These are phyloP conservation scores for Ogataea saltuana DNA, from an alignment of 805 yeast genomes.

Conservation along the genomic window DNA sequence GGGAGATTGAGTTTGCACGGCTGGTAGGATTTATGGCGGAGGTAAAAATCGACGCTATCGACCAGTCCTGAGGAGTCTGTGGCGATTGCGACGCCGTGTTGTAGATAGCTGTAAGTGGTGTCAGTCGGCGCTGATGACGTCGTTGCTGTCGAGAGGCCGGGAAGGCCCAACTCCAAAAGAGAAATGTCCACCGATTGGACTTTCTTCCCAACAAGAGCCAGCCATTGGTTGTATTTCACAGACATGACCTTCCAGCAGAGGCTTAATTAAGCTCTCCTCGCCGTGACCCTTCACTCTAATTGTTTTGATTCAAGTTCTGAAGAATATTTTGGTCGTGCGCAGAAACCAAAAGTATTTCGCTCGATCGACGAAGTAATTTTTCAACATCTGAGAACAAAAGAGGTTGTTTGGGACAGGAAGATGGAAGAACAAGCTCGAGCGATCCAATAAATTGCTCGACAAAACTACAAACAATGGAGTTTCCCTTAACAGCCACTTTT, in stretches of 20 bases:
- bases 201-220: too few relatives aligned
- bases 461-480: conserved; percentile 36
- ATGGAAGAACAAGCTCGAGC: too few relatives aligned
- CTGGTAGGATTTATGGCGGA: conserved; percentile 24
- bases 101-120: conserved; percentile 24
- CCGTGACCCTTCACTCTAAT: too few relatives aligned
- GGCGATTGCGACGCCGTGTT: conserved; percentile 27
- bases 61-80: conserved; percentile 13
- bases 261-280: too few relatives aligned
- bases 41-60: conserved; percentile 40
- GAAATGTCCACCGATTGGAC: too few relatives aligned
- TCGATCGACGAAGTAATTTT: background rate
- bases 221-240: too few relatives aligned
- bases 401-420: too few relatives aligned
- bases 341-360: too few relatives aligned
- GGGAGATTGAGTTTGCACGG: conserved; percentile 22
- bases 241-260: too few relatives aligned
- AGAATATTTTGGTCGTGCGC: too few relatives aligned
- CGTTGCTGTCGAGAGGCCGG: background rate
- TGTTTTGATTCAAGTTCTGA: too few relatives aligned
- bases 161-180: background rate
- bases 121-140: background rate
- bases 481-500: conserved; percentile 47
- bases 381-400: background rate
- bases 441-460: too few relatives aligned